A percentile compares a stretch with the other conserved stretches of the same genome.
Conservation (phyloP, 75 land plant genomes). For the Larix kaempferi region DNA sequence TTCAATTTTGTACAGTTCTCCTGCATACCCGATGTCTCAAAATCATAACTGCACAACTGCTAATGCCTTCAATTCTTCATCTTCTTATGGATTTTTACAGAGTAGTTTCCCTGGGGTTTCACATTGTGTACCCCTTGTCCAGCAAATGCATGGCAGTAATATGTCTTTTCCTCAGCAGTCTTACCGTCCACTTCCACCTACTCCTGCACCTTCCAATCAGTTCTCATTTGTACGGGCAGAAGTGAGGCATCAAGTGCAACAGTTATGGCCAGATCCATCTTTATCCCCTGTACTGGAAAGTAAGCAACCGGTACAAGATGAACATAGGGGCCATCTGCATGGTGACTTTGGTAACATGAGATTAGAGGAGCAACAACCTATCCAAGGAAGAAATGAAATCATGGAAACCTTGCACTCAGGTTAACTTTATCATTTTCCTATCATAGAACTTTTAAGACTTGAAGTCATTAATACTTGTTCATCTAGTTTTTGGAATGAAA, state of each 20-base stretch:
- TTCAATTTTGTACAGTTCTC: constrained; percentile 2
- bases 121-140: constrained; percentile 4
- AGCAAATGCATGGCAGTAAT: constrained; percentile 13
- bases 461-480: too few relatives aligned
- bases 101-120: constrained; percentile 5
- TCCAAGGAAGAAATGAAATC: constrained; percentile 6
- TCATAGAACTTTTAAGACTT: not conserved
- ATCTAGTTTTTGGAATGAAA: too few relatives aligned
- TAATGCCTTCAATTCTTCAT: not conserved
- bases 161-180: constrained; percentile 5
- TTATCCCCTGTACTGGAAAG: constrained; percentile 12
- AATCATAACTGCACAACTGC: not conserved
- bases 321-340: constrained; percentile 14
- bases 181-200: constrained; percentile 28
- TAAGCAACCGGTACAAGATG: constrained; percentile 14
- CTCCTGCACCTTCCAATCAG: constrained; percentile 42
- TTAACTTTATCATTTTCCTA: constrained; percentile 5
- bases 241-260: constrained; percentile 16
- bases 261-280: constrained; percentile 19
- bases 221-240: constrained; percentile 51
- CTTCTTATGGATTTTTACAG: not conserved
- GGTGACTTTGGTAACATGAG: constrained; percentile 10
- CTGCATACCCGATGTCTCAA: constrained; percentile 11
- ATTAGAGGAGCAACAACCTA: not conserved
- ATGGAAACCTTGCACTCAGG: constrained; percentile 13